Evolutionary conservation across 192 early-diverging fungal genomes (phyloP).

Genomic region (Piromyces sp.): DNA sequence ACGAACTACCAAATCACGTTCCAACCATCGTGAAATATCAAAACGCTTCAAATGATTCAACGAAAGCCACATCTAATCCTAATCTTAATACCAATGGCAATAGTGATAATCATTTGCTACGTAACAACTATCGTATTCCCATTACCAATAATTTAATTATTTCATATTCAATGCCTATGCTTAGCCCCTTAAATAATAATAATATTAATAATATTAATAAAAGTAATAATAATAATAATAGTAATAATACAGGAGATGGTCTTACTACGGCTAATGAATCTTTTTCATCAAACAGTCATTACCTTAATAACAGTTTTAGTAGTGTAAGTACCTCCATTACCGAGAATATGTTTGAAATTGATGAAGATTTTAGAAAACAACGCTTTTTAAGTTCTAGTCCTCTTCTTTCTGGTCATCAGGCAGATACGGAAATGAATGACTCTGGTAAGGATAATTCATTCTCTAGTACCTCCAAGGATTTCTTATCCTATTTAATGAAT

Average conservation of each 20-base stretch:
- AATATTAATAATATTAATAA: no score
- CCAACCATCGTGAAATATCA: no score
- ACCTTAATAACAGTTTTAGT: not conserved
- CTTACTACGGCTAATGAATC: not conserved
- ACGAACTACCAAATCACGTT: no score
- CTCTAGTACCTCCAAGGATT: not conserved
- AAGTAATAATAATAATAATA: no score
- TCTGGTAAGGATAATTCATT: not conserved
- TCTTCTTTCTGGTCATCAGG: not conserved
- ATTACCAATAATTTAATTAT: not conserved
- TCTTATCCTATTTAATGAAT: not conserved
- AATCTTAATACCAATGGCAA: not conserved
- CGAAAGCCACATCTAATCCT: not conserved
- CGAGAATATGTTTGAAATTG: not conserved
- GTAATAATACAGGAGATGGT: no score
- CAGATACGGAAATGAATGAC: not conserved
- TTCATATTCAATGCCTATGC: not conserved
- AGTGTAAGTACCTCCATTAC: not conserved
- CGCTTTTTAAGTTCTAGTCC: not conserved
- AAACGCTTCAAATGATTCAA: no score
- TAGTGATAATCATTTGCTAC: not conserved
- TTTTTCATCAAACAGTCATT: not conserved
- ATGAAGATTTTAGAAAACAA: not conserved
- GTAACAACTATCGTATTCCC: not conserved
- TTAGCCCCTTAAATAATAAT: no score